Base-by-base conservation (phyloP, 2,329 filamentous ascomycete genomes). In the Aphanoascus verrucosus region DNA sequence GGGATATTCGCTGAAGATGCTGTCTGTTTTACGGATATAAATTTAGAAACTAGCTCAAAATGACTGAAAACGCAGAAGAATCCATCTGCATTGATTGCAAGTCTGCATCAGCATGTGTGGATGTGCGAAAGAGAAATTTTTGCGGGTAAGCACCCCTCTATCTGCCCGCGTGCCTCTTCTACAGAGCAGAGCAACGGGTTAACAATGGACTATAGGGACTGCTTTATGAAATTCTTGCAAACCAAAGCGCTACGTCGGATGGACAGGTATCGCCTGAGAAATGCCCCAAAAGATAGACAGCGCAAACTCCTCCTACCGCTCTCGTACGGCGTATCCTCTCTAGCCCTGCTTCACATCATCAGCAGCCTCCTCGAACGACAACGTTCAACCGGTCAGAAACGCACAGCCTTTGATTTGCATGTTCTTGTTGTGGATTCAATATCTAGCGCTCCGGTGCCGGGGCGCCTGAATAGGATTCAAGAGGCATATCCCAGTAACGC, bases 251-350 rank as follows among this genome's bases (percentile, higher is more conserved):
- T 88, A 60, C 91, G 91, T 69, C 86, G 89, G 46, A 80, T 86
- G 73, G 82, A 84, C 60, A 75, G 76, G 40, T 86, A 84, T 64
- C 75, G 78, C 44, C 74, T 62, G 45, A 65, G 58, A 60, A 61
- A 62, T 49, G 55, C 61, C 7, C 62, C 69, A 19, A 67, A 69
- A 54, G 70, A 71, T 42, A 64, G 70, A 49, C 70, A 71, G 54
- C 72, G 71, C 59, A 79, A 70, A 60, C 79, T 95, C 46, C 73
- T 95, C 15, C 73, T 95, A 17, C 88, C 89, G 5, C 73, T 96
- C 1, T 95, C 90, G 0, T 84, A 88, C 62, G 91, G 93, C 0
- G 74, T 85, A 1, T 93, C 86, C 1, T 97, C 91, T 0, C 77
- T 85, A 12, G 80, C 82, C 12, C 74, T 98, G 42, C 74, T 94